Conservation (phyloP, 23 red algal species). For the Gracilaria domingensis region DNA sequence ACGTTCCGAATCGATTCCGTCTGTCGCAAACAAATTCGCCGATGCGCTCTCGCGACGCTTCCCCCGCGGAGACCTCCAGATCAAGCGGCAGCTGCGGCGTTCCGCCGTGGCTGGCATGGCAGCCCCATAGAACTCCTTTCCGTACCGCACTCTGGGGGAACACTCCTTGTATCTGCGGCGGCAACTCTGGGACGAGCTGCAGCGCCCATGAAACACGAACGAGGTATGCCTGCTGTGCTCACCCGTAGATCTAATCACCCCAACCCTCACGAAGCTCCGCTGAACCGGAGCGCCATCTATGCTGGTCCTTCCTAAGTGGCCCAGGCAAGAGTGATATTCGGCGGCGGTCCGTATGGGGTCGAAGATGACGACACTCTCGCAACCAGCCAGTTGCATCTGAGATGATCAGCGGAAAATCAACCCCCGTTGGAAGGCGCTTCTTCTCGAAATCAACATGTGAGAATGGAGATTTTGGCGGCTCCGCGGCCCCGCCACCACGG, state of each 20-base stretch:
- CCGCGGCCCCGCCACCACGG: not conserved
- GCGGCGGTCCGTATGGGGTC: constrained; percentile 18
- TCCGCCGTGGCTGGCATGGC: not conserved
- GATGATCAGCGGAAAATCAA: not conserved
- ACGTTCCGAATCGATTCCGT: constrained; percentile 2
- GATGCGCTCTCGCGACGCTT: constrained; percentile 18
- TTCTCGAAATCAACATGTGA: not conserved
- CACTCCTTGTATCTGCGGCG: not conserved
- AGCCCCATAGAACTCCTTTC: not conserved
- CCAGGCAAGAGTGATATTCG: not conserved
- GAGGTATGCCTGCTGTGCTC: constrained; percentile 15
- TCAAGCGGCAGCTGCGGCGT: not conserved
- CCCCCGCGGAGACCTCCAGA: not conserved
- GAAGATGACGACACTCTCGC: not conserved
- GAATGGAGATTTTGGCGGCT: not conserved
- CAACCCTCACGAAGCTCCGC: constrained; percentile 34
- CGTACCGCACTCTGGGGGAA: not conserved
- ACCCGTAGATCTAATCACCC: constrained; percentile 21
- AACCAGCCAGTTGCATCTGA: not conserved
- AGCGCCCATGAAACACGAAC: not conserved
- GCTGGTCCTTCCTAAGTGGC: constrained; percentile 30
- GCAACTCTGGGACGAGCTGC: not conserved
- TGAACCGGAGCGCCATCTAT: constrained; percentile 8
- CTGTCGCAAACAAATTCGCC: constrained; percentile 20
- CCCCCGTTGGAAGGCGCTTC: not conserved